Evolutionary conservation across 768 basidiomycete genomes (phyloP).

Genomic region (Coprinopsis strossmayeri): DNA sequence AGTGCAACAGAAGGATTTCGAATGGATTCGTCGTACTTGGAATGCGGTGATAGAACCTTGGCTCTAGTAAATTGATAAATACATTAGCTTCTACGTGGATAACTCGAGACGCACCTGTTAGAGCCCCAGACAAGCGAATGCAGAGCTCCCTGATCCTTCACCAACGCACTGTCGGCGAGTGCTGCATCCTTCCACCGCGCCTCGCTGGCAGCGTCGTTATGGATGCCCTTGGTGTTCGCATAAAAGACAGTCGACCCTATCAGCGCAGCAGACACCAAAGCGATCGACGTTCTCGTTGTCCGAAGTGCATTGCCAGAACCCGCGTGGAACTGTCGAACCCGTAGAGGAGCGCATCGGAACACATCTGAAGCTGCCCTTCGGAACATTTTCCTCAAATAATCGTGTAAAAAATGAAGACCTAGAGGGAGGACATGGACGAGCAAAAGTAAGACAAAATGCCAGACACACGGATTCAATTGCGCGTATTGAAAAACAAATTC

Average conservation of each 20-base stretch:
- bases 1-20: slow-evolving; percentile 42
- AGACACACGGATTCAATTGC: no score
- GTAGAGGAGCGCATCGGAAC: background rate
- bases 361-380: background rate
- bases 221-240: background rate
- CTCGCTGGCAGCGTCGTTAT: slow-evolving; percentile 1
- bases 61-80: slow-evolving; percentile 27
- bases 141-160: slow-evolving; percentile 26
- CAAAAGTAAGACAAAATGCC: no score
- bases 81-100: slow-evolving; percentile 2
- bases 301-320: background rate
- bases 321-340: background rate
- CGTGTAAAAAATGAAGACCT: no score
- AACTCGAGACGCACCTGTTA: slow-evolving; percentile 44
- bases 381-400: no score
- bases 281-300: background rate
- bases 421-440: no score
- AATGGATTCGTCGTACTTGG: slow-evolving; percentile 31
- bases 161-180: background rate
- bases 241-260: background rate
- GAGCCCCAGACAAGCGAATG: slow-evolving; percentile 67
- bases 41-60: slow-evolving; percentile 35
- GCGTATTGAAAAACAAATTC: background rate
- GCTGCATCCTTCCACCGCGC: background rate
- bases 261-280: background rate